Base-by-base conservation (phyloP, 1,284 basidiomycete species). In the Malassezia sp. region DNA sequence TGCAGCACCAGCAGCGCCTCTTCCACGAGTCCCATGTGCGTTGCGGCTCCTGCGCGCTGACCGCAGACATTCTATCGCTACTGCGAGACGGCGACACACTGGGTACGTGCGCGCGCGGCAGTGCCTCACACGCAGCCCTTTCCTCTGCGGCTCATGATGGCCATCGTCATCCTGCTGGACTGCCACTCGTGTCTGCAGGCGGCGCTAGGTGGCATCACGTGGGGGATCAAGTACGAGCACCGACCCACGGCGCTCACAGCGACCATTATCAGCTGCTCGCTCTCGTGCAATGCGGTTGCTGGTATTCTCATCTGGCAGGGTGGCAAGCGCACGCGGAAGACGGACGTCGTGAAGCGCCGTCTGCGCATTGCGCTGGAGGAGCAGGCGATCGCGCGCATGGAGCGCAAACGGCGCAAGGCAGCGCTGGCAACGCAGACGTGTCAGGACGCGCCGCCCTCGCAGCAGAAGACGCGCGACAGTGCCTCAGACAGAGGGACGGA, bases 31-130 rank as follows among this genome's bases (percentile, higher is more conserved):
- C 59, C n/a, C 64, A n/a, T n/a, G n/a, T n/a, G n/a, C n/a, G n/a
- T n/a, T n/a, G n/a, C n/a, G n/a, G n/a, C n/a, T n/a, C n/a, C n/a
- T n/a, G n/a, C n/a, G n/a, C n/a, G n/a, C n/a, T n/a, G n/a, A n/a
- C n/a, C n/a, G n/a, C n/a, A 67, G 43, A 65, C 62, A 1, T 90
- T 85, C 84, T 90, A 90, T 71, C 75, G 83, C 31, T 80, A 85
- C 6, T 84, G 88, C 69, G 85, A 83, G 31, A 88, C 84, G 4
- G 80, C 81, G 45, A 87, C 86, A 0, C 85, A 89, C 67, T 74
- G 80, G 38, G n/a, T n/a, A n/a, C n/a, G n/a, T n/a, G n/a, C n/a
- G n/a, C n/a, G n/a, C n/a, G n/a, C n/a, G n/a, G n/a, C n/a, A n/a
- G n/a, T n/a, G n/a, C n/a, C n/a, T n/a, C n/a, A n/a, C n/a, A n/a